phyloP scores from a whole-genome alignment of 1,139 yeast genomes.

The Diutina scorzettiae region DNA sequence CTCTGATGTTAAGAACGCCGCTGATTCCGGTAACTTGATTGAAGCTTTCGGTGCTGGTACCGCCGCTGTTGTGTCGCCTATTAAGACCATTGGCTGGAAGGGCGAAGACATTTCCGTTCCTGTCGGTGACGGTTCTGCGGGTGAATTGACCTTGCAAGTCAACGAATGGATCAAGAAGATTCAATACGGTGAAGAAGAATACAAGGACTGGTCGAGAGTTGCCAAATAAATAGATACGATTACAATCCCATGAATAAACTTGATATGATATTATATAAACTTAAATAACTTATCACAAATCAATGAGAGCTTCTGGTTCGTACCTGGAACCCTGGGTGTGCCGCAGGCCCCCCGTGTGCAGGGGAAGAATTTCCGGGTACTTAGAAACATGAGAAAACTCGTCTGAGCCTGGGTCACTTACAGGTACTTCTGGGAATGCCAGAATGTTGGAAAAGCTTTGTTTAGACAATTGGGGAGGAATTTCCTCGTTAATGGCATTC shows the following conservation, averaged over 20 bases:
- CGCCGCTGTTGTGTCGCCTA: slow-evolving; percentile 94
- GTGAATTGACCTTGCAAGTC: slow-evolving; percentile 64
- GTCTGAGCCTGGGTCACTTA: background rate
- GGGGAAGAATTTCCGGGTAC: background rate
- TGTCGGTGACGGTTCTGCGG: slow-evolving; percentile 67
- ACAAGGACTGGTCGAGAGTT: slow-evolving; percentile 48
- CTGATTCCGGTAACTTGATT: slow-evolving; percentile 68
- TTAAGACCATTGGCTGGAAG: slow-evolving; percentile 72
- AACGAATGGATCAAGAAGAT: slow-evolving; percentile 78
- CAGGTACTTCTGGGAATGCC: slow-evolving; percentile 5
- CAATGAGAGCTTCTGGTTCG: slow-evolving; percentile 5
- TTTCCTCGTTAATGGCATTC: background rate
- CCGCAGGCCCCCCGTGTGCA: slow-evolving; percentile 1
- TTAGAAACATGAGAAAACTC: slow-evolving; percentile 1
- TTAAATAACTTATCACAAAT: background rate
- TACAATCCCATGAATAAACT: background rate
- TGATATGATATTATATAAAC: background rate
- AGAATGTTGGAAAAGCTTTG: background rate
- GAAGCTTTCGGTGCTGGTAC: slow-evolving; percentile 98
- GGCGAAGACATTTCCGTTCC: slow-evolving; percentile 69
- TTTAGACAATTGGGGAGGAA: background rate
- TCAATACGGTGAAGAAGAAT: slow-evolving; percentile 76
- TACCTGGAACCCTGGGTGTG: slow-evolving; percentile 3
- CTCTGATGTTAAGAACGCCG: slow-evolving; percentile 64
- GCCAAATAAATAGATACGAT: slow-evolving; percentile 15